These are phyloP conservation scores for Phytophthora pluvialis DNA, from an alignment of 352 stramenopile species.

Conservation along the genomic window DNA sequence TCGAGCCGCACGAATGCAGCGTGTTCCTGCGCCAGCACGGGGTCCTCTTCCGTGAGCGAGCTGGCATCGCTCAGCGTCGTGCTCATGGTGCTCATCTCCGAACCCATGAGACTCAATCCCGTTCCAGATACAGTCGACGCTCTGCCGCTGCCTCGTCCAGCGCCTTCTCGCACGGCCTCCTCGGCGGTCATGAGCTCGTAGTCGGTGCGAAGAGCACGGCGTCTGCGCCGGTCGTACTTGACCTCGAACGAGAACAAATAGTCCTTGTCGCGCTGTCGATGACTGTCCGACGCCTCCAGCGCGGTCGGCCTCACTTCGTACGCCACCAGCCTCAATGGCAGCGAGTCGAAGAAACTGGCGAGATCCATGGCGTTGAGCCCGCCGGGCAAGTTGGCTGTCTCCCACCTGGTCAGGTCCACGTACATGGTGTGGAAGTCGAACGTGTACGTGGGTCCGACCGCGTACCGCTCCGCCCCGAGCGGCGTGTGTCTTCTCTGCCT, in stretches of 20 bases:
- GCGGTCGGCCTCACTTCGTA: conserved; percentile 56
- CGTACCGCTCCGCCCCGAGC: conserved; percentile 54
- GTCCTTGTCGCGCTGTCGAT: conserved; percentile 65
- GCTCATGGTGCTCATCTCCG: conserved; percentile 58
- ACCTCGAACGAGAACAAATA: conserved; percentile 89
- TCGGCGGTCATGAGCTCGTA: conserved; percentile 17
- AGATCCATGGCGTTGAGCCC: conserved; percentile 75
- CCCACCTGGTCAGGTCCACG: conserved; percentile 80
- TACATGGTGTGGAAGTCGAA: conserved; percentile 93
- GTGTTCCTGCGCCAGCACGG: conserved; percentile 38
- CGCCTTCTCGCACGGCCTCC: conserved; percentile 12
- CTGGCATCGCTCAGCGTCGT: conserved; percentile 61
- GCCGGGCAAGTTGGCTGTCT: conserved; percentile 80
- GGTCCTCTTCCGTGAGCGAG: conserved; percentile 53
- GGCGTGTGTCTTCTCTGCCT: conserved; percentile 50
- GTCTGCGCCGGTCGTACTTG: conserved; percentile 44
- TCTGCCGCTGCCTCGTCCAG: conserved; percentile 16
- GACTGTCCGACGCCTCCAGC: conserved; percentile 29
- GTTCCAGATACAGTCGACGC: conserved; percentile 20
- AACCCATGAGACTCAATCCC: conserved; percentile 34
- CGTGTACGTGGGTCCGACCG: conserved; percentile 79
- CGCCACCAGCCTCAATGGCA: conserved; percentile 74
- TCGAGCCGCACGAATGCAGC: conserved; percentile 48
- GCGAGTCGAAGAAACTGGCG: conserved; percentile 78
- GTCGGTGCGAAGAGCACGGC: conserved; percentile 4